Conservation (phyloP, 108 stramenopile genomes). For the Cyclotella baltica region DNA sequence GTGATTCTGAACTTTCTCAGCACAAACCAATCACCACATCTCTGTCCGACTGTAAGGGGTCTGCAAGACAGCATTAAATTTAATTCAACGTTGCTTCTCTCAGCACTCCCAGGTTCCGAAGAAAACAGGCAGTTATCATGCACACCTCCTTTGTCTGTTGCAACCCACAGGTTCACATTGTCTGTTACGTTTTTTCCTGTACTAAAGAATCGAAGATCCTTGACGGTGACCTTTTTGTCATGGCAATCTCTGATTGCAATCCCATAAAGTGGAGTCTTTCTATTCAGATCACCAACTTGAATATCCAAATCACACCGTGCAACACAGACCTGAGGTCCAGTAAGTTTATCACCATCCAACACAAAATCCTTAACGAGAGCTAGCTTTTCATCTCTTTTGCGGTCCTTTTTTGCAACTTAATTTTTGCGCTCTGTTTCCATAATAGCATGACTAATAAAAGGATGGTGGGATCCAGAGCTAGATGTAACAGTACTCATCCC, state of each 20-base stretch:
- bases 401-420: background rate
- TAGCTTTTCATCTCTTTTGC: background rate
- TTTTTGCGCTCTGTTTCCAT: background rate
- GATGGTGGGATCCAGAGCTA: background rate
- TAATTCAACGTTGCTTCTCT: background rate
- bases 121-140: background rate
- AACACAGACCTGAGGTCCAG: background rate
- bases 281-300: background rate
- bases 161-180: background rate
- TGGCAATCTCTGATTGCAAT: background rate
- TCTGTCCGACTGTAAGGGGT: background rate
- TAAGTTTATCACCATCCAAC: background rate
- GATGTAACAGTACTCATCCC: background rate
- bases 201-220: background rate
- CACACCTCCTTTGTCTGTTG: background rate
- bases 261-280: background rate
- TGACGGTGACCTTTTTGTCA: background rate
- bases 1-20: background rate
- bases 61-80: background rate
- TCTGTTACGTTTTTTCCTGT: background rate
- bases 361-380: background rate
- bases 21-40: background rate
- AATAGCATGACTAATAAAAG: background rate
- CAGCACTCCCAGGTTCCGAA: background rate
- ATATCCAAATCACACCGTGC: background rate